Evolutionary conservation across 148 eudicot species (phyloP).

Genomic region (Rhododendron ovatum): DNA sequence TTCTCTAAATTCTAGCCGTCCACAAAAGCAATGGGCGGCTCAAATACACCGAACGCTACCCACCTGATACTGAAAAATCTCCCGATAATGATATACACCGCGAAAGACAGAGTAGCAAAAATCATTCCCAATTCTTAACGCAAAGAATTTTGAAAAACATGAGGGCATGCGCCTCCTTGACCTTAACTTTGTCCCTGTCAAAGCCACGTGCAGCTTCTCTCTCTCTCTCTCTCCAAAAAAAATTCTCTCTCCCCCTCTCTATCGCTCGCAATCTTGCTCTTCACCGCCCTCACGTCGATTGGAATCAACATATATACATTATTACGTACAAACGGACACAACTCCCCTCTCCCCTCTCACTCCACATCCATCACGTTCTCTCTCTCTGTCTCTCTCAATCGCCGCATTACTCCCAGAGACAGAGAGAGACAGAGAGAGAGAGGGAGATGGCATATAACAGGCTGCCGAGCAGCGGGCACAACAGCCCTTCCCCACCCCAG

Average conservation of each 20-base stretch:
- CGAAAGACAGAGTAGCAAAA: not conserved
- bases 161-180: not conserved
- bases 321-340: not conserved
- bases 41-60: no score
- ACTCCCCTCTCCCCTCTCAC: not conserved
- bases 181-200: not conserved
- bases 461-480: slow-evolving; percentile 80
- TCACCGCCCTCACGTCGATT: not conserved
- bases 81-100: no score
- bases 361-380: not conserved
- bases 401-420: not conserved
- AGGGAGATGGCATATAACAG: slow-evolving; percentile 55
- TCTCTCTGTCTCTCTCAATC: not conserved
- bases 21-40: no score
- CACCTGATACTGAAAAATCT: no score
- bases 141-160: not conserved
- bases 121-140: not conserved
- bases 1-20: no score
- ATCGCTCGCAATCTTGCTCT: not conserved
- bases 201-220: not conserved
- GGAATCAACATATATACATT: not conserved
- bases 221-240: not conserved
- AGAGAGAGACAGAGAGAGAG: not conserved
- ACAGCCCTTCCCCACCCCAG: slow-evolving; percentile 77
- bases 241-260: not conserved